Evolutionary conservation across 805 yeast genomes (phyloP).

Genomic region (Kodamaea lidongshanica): DNA sequence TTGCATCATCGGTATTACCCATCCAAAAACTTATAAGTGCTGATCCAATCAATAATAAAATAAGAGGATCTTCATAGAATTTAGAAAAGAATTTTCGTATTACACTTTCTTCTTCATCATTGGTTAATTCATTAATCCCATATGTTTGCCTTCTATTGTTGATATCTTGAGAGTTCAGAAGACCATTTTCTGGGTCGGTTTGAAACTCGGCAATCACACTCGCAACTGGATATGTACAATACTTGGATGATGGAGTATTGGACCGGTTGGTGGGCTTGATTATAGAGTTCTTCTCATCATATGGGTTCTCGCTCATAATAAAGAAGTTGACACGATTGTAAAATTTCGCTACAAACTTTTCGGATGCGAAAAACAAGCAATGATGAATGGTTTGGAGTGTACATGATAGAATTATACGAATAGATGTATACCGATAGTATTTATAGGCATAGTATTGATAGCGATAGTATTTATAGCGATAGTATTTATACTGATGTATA

Average conservation of each 20-base stretch:
- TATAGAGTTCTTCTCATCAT: constrained; percentile 18
- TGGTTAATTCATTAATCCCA: constrained; percentile 73
- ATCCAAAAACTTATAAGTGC: constrained; percentile 80
- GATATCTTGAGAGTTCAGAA: constrained; percentile 65
- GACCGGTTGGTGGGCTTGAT: constrained; percentile 12
- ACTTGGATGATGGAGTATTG: constrained; percentile 57
- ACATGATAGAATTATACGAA: too few relatives aligned
- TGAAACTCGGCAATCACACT: constrained; percentile 58
- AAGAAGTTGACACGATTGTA: constrained; percentile 7
- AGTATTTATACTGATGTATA: too few relatives aligned
- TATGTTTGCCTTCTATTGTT: constrained; percentile 62
- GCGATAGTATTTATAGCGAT: too few relatives aligned
- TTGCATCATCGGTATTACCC: constrained; percentile 96
- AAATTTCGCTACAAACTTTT: constrained; percentile 4
- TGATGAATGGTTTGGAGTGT: too few relatives aligned
- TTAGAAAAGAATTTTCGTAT: constrained; percentile 67
- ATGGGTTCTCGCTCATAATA: constrained; percentile 40
- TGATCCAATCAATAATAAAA: constrained; percentile 80
- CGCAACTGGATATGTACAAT: constrained; percentile 54
- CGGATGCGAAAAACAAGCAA: too few relatives aligned
- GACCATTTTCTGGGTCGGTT: constrained; percentile 57
- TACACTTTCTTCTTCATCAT: constrained; percentile 73
- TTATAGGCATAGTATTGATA: too few relatives aligned
- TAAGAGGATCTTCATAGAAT: constrained; percentile 87
- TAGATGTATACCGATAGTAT: too few relatives aligned